Conservation (phyloP, 163 green algal genomes). For the Chloroidium sp. region DNA sequence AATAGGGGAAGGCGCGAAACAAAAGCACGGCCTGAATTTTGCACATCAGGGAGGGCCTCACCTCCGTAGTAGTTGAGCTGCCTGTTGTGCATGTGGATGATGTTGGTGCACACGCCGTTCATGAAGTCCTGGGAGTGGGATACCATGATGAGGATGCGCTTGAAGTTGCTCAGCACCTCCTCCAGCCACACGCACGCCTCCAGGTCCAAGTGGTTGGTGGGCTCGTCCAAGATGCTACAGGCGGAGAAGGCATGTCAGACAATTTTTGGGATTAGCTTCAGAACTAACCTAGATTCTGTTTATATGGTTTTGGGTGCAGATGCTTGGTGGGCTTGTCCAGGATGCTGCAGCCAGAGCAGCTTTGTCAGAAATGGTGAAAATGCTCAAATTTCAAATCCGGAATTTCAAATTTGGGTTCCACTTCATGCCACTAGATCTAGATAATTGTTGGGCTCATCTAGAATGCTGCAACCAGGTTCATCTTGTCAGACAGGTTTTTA, state of each 20-base stretch:
- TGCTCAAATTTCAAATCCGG: no score
- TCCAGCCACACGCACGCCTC: constrained; percentile 93
- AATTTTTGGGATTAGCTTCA: no score
- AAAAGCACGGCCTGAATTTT: neutral
- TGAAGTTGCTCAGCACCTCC: constrained; percentile 85
- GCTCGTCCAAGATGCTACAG: constrained; percentile 97
- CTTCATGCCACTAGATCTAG: neutral
- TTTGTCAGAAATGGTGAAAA: no score
- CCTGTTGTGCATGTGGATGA: constrained; percentile 87
- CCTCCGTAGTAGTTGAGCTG: constrained; percentile 82
- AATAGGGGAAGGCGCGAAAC: no score
- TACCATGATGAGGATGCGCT: constrained; percentile 80
- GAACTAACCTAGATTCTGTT: no score
- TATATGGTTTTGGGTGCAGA: constrained; percentile 86
- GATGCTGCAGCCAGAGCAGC: constrained; percentile 40
- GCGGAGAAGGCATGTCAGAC: no score
- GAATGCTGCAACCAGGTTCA: constrained; percentile 72
- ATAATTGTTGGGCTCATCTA: constrained; percentile 71
- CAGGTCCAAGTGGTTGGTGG: constrained; percentile 99
- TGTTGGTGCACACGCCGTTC: constrained; percentile 97
- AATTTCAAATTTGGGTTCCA: constrained; percentile 68
- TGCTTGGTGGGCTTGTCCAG: constrained; percentile 71
- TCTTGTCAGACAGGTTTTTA: no score
- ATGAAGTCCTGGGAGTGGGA: constrained; percentile 77
- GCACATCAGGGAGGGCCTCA: constrained; percentile 11